These are phyloP conservation scores for Daldinia concentrica DNA, from an alignment of 495 filamentous ascomycete species.

Conservation along the genomic window DNA sequence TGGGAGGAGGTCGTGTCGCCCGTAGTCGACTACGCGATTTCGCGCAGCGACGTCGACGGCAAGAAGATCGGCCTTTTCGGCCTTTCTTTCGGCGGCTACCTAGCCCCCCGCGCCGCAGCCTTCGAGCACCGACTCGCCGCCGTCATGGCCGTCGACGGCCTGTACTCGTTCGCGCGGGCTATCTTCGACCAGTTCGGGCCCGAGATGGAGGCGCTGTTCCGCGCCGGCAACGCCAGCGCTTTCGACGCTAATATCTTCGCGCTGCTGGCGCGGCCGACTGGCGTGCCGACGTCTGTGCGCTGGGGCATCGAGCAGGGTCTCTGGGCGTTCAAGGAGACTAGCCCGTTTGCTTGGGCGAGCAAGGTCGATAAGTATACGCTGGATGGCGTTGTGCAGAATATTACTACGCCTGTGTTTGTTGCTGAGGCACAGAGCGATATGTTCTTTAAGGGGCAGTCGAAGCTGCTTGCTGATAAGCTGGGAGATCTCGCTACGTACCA, in stretches of 20 bases:
- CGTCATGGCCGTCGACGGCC: slow-evolving; percentile 51
- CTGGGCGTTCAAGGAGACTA: slow-evolving; percentile 52
- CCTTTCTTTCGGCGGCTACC: slow-evolving; percentile 52
- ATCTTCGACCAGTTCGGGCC: slow-evolving; percentile 23
- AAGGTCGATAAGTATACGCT: slow-evolving; percentile 40
- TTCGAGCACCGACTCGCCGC: slow-evolving; percentile 57
- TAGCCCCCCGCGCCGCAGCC: slow-evolving; percentile 52
- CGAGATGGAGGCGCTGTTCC: not conserved
- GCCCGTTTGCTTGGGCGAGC: slow-evolving; percentile 45
- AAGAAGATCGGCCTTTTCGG: slow-evolving; percentile 48
- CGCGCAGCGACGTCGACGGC: slow-evolving; percentile 42
- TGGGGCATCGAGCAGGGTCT: slow-evolving; percentile 55
- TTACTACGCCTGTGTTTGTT: slow-evolving; percentile 49
- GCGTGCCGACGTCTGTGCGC: slow-evolving; percentile 12
- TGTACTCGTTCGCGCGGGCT: slow-evolving; percentile 42
- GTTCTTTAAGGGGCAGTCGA: slow-evolving; percentile 50
- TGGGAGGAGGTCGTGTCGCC: slow-evolving; percentile 60
- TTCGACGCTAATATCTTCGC: slow-evolving; percentile 25
- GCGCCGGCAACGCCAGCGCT: slow-evolving; percentile 16
- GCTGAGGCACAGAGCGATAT: slow-evolving; percentile 50
- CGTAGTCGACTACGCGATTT: slow-evolving; percentile 53
- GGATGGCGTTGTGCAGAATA: slow-evolving; percentile 42
- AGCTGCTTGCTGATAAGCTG: slow-evolving; percentile 44
- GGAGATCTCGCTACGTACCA: slow-evolving; percentile 47
- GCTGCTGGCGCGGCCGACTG: not conserved